Evolutionary conservation across 202 grass and related monocot genomes (phyloP), one percentile per base, ranked within the genome.

Genomic region (Zoysia matrella): DNA sequence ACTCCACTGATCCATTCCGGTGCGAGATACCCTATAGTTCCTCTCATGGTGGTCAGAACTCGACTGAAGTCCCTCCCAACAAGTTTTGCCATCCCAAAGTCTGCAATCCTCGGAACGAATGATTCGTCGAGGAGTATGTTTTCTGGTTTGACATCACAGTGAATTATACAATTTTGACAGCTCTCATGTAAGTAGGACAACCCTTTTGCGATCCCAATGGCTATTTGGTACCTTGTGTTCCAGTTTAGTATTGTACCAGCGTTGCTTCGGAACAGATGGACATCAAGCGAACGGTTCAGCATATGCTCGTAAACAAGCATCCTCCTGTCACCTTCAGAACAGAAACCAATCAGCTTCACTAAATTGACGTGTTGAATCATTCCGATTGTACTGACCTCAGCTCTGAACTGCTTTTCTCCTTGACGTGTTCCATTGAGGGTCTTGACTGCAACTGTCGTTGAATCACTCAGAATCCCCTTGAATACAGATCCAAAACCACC

Each of bases 291-390:
- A 14, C 55, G 3, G 48, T 75, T 75, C 0, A 16, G 11, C 73
- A 75, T 75, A 56, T 75, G n/a, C 47, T 75, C 73, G 30, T 75
- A 76, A 6, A 76, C 57, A 43, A 76, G 74, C 6, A 76, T 40
- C 57, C 74, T 76, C 47, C 6, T 76, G 50, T 16, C 16, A 22
- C 57, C 74, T 1, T 76, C 44, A 3, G 45, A 63, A 1, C 74
- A 76, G 22, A 76, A 76, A 61, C 73, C 73, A 14, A 75, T 1
- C 14, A 75, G 36, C 4, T 49, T 75, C 10, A 75, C 73, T 62
- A 63, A 76, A 40, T 76, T 50, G 3, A 76, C 63, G 4, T 63
- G 74, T 9, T 76, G 74, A 11, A 76, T 76, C 0, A 76, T 49
- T 16, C 74, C 74, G 50, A 76, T 76, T 2, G 74, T 63, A 3